phyloP scores from a whole-genome alignment of 78 protist genomes.

The Dictyostelium capitatum region DNA sequence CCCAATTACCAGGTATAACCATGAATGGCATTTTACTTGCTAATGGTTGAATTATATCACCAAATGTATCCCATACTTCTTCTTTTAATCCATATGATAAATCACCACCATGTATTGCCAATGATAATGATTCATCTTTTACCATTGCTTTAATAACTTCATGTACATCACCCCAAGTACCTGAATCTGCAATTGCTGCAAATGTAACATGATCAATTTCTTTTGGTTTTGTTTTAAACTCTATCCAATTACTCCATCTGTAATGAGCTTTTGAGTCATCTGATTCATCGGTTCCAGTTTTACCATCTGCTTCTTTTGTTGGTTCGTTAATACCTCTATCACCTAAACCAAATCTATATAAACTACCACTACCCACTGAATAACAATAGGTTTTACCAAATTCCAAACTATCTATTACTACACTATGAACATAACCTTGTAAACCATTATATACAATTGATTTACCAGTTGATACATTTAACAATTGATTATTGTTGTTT shows the following conservation, averaged over 20 bases:
- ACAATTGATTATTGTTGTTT: neutral
- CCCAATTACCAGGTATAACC: slow-evolving; percentile 76
- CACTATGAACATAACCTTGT: slow-evolving; percentile 44
- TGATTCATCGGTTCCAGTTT: no score
- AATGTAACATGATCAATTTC: slow-evolving; percentile 7
- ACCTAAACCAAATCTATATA: neutral
- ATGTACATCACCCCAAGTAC: slow-evolving; percentile 40
- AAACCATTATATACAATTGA: slow-evolving; percentile 32
- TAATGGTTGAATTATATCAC: slow-evolving; percentile 38
- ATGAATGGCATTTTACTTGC: slow-evolving; percentile 23
- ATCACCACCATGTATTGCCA: slow-evolving; percentile 65
- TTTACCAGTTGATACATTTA: slow-evolving; percentile 21
- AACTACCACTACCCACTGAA: slow-evolving; percentile 46
- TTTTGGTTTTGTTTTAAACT: slow-evolving; percentile 18
- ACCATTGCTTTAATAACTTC: neutral
- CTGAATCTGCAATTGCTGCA: slow-evolving; percentile 67
- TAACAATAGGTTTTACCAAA: slow-evolving; percentile 39
- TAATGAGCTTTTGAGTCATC: no score
- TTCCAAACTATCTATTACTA: neutral
- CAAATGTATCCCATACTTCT: slow-evolving; percentile 54
- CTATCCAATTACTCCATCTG: slow-evolving; percentile 55
- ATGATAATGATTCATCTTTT: neutral
- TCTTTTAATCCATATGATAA: slow-evolving; percentile 51
- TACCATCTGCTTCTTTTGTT: no score
- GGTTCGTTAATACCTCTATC: neutral